A percentile compares a stretch with the other conserved stretches of the same genome.
Conservation (phyloP, 139 green algal genomes). For the Nannochloris sp. region DNA sequence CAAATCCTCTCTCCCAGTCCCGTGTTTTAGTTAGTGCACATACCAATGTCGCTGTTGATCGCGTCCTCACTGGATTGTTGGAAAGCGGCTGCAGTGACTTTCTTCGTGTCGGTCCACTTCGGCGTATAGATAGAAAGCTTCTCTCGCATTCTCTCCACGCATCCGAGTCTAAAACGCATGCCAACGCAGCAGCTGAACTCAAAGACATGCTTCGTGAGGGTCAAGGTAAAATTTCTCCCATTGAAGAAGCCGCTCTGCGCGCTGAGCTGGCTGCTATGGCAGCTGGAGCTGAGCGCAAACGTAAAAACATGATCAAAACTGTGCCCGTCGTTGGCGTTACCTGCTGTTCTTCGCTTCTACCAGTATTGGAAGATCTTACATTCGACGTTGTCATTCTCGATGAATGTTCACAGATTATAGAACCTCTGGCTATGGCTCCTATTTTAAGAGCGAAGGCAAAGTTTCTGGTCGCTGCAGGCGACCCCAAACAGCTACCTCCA, state of each 20-base stretch:
- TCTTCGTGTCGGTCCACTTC: constrained; percentile 64
- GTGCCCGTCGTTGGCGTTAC: constrained; percentile 72
- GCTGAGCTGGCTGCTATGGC: constrained; percentile 17
- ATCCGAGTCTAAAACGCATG: constrained; percentile 16
- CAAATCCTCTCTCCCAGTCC: neutral
- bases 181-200: constrained; percentile 41
- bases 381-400: constrained; percentile 81
- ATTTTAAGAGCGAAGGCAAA: constrained; percentile 40
- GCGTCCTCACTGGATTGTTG: constrained; percentile 47
- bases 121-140: constrained; percentile 55
- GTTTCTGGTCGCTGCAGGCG: constrained; percentile 73
- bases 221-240: neutral
- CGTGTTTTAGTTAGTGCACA: constrained; percentile 70
- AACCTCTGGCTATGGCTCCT: constrained; percentile 67
- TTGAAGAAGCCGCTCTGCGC: constrained; percentile 9
- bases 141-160: constrained; percentile 63
- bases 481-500: constrained; percentile 78
- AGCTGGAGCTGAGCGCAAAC: constrained; percentile 49
- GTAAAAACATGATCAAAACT: constrained; percentile 41
- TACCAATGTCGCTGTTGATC: constrained; percentile 86
- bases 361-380: constrained; percentile 32
- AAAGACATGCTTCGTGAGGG: constrained; percentile 43
- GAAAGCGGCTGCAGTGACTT: constrained; percentile 41
- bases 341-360: constrained; percentile 49
- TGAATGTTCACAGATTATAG: constrained; percentile 75